Evolutionary conservation across 73 alveolate genomes (phyloP).

Genomic region (Uronychia binucleata): DNA sequence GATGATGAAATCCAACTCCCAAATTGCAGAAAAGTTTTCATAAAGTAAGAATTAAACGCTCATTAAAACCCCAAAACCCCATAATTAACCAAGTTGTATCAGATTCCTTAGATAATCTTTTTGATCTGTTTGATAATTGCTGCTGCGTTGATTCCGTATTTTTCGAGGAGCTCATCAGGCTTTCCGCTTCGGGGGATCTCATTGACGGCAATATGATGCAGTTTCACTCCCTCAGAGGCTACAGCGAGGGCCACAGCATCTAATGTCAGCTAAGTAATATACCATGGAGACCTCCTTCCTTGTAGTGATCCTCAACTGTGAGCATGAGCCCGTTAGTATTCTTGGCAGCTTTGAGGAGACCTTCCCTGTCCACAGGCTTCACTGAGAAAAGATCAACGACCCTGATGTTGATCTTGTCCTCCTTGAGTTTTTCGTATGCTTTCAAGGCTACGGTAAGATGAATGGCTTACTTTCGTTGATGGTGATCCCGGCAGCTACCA

Average conservation of each 20-base stretch:
- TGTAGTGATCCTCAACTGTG: conserved; percentile 84
- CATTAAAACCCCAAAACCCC: too few species aligned
- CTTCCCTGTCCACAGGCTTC: conserved; percentile 74
- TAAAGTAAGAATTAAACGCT: too few species aligned
- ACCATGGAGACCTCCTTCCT: conserved; percentile 79
- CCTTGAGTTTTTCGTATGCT: conserved; percentile 67
- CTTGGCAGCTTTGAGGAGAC: conserved; percentile 44
- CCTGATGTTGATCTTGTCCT: conserved; percentile 53
- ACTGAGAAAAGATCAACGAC: conserved; percentile 75
- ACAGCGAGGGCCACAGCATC: conserved; percentile 73
- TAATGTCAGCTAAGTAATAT: conserved; percentile 5
- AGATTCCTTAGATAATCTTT: conserved; percentile 16
- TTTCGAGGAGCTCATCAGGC: conserved; percentile 66
- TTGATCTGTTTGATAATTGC: conserved; percentile 56
- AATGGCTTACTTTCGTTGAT: conserved; percentile 20
- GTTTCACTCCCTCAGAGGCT: conserved; percentile 53
- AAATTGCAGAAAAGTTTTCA: too few species aligned
- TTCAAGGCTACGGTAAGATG: conserved; percentile 28
- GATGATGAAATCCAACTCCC: conserved; percentile 56
- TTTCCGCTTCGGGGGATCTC: conserved; percentile 81
- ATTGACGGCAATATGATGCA: conserved; percentile 53
- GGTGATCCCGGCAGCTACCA: conserved; percentile 84
- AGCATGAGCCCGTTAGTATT: conserved; percentile 47
- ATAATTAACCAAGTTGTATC: too few species aligned
- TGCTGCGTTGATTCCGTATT: conserved; percentile 58